Evolutionary conservation across 169 alveolate genomes (phyloP).

Genomic region (Amoebophrya sp.): DNA sequence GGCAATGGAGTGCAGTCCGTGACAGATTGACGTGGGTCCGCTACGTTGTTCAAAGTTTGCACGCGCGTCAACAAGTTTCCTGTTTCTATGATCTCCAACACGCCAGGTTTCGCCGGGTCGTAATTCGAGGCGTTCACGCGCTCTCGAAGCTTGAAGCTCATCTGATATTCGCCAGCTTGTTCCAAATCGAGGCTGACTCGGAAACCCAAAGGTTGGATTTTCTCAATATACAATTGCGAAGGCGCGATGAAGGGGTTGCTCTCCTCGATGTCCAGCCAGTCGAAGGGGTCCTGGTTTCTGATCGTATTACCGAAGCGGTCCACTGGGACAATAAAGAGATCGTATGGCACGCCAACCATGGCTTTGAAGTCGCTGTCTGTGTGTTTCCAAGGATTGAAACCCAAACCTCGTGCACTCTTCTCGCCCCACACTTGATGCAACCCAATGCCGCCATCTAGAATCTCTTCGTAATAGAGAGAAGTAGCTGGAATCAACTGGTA

Average conservation of each 20-base stretch:
- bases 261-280: neutral
- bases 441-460: neutral
- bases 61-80: neutral
- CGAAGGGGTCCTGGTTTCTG: conserved; percentile 24
- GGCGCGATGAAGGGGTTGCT: neutral
- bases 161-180: neutral
- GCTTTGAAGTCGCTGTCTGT: neutral
- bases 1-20: neutral
- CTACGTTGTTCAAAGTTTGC: neutral
- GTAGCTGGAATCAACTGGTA: neutral
- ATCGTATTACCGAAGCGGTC: neutral
- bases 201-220: neutral
- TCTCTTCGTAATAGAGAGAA: neutral
- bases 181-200: neutral
- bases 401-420: neutral
- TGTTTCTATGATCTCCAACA: neutral
- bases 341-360: neutral
- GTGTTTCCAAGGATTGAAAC: conserved; percentile 6
- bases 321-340: neutral
- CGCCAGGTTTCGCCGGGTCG: neutral
- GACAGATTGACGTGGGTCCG: neutral
- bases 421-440: neutral
- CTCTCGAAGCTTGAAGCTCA: neutral
- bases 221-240: neutral
- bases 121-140: neutral